A percentile compares a stretch with the other conserved stretches of the same genome.
phyloP scores from a whole-genome alignment of 345 rosid genomes.

The Linum usitatissimum region DNA sequence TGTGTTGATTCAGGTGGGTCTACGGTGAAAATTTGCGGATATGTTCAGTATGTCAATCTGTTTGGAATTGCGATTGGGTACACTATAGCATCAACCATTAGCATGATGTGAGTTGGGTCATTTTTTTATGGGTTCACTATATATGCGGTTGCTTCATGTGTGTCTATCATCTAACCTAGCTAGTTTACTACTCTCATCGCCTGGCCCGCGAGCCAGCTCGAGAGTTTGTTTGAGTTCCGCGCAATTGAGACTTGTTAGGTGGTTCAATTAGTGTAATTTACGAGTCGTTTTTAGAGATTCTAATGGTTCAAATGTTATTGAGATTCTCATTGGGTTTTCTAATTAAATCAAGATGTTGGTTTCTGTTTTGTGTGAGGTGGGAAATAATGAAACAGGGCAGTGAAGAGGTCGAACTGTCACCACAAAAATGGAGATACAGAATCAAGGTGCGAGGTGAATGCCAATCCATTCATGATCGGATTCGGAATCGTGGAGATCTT shows the following conservation, averaged over 20 bases:
- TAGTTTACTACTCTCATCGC: too few relatives aligned
- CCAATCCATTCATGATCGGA: conserved; percentile 1
- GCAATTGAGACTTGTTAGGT: too few relatives aligned
- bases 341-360: neutral
- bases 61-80: conserved; percentile 1
- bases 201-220: too few relatives aligned
- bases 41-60: neutral
- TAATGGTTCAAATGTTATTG: too few relatives aligned
- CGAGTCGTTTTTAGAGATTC: too few relatives aligned
- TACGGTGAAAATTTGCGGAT: neutral
- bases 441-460: neutral
- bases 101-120: neutral
- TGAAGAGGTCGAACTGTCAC: conserved; percentile 4
- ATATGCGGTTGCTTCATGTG: too few relatives aligned
- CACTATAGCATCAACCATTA: neutral
- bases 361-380: neutral
- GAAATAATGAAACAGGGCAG: neutral
- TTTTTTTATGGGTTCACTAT: too few relatives aligned
- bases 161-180: too few relatives aligned
- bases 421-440: neutral
- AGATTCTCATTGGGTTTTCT: too few relatives aligned
- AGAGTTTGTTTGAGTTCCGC: too few relatives aligned
- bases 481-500: neutral
- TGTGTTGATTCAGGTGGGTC: neutral
- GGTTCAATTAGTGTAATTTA: too few relatives aligned